Conservation (phyloP, 2,329 filamentous ascomycete species). For the Aspergillus fischeri region DNA sequence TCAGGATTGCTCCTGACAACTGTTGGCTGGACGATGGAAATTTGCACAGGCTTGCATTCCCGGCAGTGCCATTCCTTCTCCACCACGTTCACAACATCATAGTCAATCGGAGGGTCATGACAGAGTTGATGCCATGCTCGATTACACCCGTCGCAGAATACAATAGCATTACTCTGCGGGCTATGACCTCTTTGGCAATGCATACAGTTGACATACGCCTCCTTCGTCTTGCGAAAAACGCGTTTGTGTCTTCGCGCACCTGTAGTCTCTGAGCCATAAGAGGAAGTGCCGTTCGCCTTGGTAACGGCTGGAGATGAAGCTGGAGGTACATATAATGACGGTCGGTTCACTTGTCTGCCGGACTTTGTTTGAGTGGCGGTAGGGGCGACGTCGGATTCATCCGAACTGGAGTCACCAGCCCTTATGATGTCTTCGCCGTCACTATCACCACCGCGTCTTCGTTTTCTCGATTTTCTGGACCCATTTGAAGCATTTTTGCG, state of each 20-base stretch:
- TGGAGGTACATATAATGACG: conserved; percentile 55
- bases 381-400: conserved; percentile 47
- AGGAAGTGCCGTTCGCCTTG: conserved; percentile 14
- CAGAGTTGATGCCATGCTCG: conserved; percentile 77
- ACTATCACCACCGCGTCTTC: conserved; percentile 23
- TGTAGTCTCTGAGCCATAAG: conserved; percentile 10
- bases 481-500: conserved; percentile 13
- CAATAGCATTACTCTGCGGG: conserved; percentile 71
- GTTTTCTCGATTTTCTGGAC: conserved; percentile 17
- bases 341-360: conserved; percentile 65
- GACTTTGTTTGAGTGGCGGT: conserved; percentile 69
- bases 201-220: conserved; percentile 56
- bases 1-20: conserved; percentile 28
- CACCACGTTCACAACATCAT: conserved; percentile 62
- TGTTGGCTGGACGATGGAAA: conserved; percentile 39
- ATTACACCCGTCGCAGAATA: conserved; percentile 81
- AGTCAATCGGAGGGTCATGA: conserved; percentile 70
- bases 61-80: conserved; percentile 69
- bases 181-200: conserved; percentile 69
- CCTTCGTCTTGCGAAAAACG: conserved; percentile 42
- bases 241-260: conserved; percentile 55
- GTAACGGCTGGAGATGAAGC: conserved; percentile 30
- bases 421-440: conserved; percentile 31
- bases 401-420: conserved; percentile 35
- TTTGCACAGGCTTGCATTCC: conserved; percentile 53